Conservation (phyloP, 345 rosid species). For the sweet orange (Citrus sinensis) region DVS_A1.0 CM039165.1:31171001-31171500, state of each 20-base stretch:
- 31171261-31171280: slow-evolving; percentile 25
- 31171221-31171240: slow-evolving; percentile 50
- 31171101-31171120: too few species aligned
- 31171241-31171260: slow-evolving; percentile 51
- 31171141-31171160: slow-evolving; percentile 9
- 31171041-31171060: too few species aligned
- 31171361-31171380: slow-evolving; percentile 2
- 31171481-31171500: slow-evolving; percentile 18
- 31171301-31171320: slow-evolving; percentile 11
- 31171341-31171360: background rate
- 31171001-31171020: background rate
- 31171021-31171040: background rate
- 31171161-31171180: slow-evolving; percentile 72
- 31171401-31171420: slow-evolving; percentile 59
- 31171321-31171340: background rate
- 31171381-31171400: slow-evolving; percentile 39
- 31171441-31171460: slow-evolving; percentile 33
- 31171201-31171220: slow-evolving; percentile 89
- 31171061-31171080: too few species aligned
- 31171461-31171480: slow-evolving; percentile 31
- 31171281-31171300: slow-evolving; percentile 23
- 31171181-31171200: slow-evolving; percentile 59
- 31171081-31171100: too few species aligned
- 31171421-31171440: slow-evolving; percentile 19
- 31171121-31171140: too few species aligned